These are phyloP conservation scores for Lolium rigidum DNA, from an alignment of 176 grass and related monocot species.

Conservation along the genomic window DNA sequence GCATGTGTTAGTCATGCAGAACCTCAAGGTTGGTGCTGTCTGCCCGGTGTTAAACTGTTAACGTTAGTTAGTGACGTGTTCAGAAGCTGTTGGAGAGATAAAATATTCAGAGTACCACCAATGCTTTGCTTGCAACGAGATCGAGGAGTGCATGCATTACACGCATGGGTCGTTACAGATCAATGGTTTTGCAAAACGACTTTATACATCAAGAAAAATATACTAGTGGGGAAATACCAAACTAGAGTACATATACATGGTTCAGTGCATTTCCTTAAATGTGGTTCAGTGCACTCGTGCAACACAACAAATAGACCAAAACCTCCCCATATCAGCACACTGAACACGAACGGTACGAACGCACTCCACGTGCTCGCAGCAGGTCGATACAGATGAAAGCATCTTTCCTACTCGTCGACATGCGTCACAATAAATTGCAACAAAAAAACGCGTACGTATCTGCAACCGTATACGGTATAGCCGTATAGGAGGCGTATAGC, in stretches of 20 bases:
- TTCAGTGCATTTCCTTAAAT: no score
- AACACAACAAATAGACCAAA: slow-evolving; percentile 37
- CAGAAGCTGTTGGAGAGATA: not conserved
- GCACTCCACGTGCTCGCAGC: not conserved
- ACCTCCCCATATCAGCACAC: not conserved
- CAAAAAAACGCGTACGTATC: slow-evolving; percentile 8
- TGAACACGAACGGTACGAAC: not conserved
- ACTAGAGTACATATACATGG: not conserved
- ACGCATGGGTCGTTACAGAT: not conserved
- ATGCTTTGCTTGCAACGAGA: slow-evolving; percentile 24
- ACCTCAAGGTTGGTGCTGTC: slow-evolving; percentile 8
- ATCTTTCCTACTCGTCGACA: not conserved
- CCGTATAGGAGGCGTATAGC: not conserved
- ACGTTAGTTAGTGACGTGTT: not conserved
- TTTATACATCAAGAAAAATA: not conserved
- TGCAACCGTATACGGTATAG: not conserved
- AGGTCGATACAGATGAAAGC: not conserved
- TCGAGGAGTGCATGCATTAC: not conserved
- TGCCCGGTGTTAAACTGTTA: not conserved
- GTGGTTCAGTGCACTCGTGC: slow-evolving; percentile 20
- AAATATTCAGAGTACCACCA: not conserved
- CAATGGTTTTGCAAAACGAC: not conserved
- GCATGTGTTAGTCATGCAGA: slow-evolving; percentile 51
- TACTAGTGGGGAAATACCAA: not conserved
- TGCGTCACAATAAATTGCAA: not conserved